Conservation (phyloP, 345 rosid genomes). For the Brassica juncea region DNA sequence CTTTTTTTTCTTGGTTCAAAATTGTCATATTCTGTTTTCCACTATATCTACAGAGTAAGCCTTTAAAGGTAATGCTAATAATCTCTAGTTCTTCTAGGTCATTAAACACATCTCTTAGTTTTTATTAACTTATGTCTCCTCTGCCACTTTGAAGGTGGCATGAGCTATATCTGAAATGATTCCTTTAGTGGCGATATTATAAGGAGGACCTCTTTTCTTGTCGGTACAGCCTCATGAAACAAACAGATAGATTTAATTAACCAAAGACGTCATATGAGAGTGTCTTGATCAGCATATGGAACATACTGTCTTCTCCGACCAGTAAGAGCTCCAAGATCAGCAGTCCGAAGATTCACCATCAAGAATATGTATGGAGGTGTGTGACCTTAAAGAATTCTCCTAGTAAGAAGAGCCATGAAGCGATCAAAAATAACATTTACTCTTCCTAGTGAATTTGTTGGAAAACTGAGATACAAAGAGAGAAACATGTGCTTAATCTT, state of each 20-base stretch:
- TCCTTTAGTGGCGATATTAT: neutral
- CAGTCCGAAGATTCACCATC: neutral
- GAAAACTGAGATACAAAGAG: neutral
- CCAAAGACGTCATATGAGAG: too few species aligned
- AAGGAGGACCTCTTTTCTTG: neutral
- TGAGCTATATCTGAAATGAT: slow-evolving; percentile 1
- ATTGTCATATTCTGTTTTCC: neutral
- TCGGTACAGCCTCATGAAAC: neutral
- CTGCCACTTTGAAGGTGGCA: neutral
- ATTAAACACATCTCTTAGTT: neutral
- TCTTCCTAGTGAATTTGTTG: neutral
- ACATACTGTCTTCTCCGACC: neutral
- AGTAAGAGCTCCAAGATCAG: neutral
- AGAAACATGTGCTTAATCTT: neutral
- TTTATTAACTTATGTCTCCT: neutral
- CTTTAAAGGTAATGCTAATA: neutral
- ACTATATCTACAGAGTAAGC: neutral
- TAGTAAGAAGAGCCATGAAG: neutral
- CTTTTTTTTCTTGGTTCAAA: too few species aligned
- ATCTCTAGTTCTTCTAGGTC: neutral
- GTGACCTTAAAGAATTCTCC: neutral
- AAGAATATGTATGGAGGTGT: neutral
- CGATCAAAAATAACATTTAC: neutral
- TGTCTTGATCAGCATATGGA: neutral
- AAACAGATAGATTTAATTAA: too few species aligned